Base-by-base conservation (phyloP, 2,329 filamentous ascomycete genomes). In the Cyphellophora attinorum region DNA sequence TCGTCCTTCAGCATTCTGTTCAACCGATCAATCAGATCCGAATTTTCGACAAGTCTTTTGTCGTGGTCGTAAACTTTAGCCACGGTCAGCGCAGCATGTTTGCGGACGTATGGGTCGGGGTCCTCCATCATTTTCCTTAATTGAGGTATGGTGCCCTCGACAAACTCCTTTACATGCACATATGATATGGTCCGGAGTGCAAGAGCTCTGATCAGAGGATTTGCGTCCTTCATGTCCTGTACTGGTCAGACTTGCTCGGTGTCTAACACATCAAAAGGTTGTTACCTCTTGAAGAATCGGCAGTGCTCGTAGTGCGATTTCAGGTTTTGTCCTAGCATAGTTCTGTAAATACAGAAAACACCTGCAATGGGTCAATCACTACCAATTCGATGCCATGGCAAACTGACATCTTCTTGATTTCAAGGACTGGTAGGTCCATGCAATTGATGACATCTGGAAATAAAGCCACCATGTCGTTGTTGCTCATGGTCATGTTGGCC, bases 401-500 rank as follows among this genome's bases (percentile, higher is more conserved):
- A 25, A 46, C 58, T 19, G 67, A 95, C 91, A 98, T 98, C 72
- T 98, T 98, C 74, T 98, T 98, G 64, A 98, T 95, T 63, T 98
- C 91, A 58, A 98, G 66, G 52, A 83, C 93, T 34, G 80, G 81
- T 43, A 98, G 84, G 50, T 84, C 78, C 91, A 98, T 98, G 68
- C 89, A 96, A 44, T 71, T 79, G 50, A 98, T 84, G 40, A 98
- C 82, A 56, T 98, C 91, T 12, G 89, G 86, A 51, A 98, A 98
- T 34, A 98, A 69, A 25, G 85, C 86, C 36, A 96, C 82, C 91
- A 98, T 98, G 61, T 98, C 91, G 56, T 96, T 98, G 65, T 98
- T 98, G 74, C 89, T 96, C 91, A 98, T 98, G 46, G 91, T 98
- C 91, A 98, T 98, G 59, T 98, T 98, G 58, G 91, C 91, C 51